Base-by-base conservation (phyloP, 352 stramenopile genomes). In the Aphanomyces astaci region DNA sequence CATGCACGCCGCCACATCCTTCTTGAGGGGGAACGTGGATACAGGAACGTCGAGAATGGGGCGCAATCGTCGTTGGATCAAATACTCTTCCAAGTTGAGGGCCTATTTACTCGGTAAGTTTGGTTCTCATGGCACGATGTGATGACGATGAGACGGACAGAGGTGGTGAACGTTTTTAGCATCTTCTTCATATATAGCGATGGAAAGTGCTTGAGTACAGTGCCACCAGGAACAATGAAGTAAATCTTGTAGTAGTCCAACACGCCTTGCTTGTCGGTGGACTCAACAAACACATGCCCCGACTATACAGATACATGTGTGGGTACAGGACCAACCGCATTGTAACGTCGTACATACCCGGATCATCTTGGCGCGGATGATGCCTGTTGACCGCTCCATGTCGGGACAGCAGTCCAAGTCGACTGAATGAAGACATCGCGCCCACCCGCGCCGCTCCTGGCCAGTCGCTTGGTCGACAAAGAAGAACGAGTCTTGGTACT, bases 1-100 rank as follows among this genome's bases (percentile, higher is more conserved):
- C 27, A 30, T 65, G 30, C 57, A 65, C 25, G 53, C 53, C 13
- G 53, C 57, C 13, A 65, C 25, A 11, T 49, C 15, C 22, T 65
- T 40, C 25, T 65, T 65, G 19, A 55, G 15, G 11, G 19, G 25
- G 45, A 65, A 65, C 13, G 10, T 19, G 10, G 39, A 22, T 25
- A 28, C 28, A 19, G 55, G 57, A 11, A 31, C 25, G 11, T 65
- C 57, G 2, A 65, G 45, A 1, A 53, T 30, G 4, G 57, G 27
- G 17, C 54, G 53, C 11, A 65, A n/a, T 4, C 57, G 57, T 22
- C 30, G 57, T 28, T 32, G 25, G 39, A 54, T 36, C 17, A 65
- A 65, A 56, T 65, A 10, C 10, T 65, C 57, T 65, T 65, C 57
- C 15, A 65, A 28, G 45, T 53, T 65, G n/a, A 65, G 31, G 27